Evolutionary conservation across 2,329 filamentous ascomycete genomes (phyloP).

Genomic region (Colletotrichum euphorbiae): DNA sequence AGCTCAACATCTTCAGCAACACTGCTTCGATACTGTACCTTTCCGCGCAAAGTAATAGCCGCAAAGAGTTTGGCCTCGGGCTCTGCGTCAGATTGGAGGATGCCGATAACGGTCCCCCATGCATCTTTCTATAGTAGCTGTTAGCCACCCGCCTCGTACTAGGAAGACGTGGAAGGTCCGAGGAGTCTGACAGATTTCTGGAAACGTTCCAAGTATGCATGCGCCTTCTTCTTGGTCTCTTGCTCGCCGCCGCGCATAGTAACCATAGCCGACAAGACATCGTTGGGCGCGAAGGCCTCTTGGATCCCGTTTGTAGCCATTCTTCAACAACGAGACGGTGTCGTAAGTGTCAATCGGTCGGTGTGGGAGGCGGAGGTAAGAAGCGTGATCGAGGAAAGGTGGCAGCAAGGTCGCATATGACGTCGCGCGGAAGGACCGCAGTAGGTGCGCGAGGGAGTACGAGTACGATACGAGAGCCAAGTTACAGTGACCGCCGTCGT

Average conservation of each 20-base stretch:
- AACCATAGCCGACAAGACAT: conserved; percentile 86
- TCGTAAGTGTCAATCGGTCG: conserved; percentile 5
- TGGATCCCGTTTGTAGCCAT: conserved; percentile 77
- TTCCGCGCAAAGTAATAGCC: conserved; percentile 96
- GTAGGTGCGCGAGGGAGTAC: not conserved
- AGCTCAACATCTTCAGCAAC: conserved; percentile 32
- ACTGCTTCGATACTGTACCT: conserved; percentile 68
- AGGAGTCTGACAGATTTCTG: conserved; percentile 89
- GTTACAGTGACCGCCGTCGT: not conserved
- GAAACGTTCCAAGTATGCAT: conserved; percentile 92
- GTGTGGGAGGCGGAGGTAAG: not conserved
- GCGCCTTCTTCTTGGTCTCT: conserved; percentile 87
- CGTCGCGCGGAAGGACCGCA: conserved; percentile 25
- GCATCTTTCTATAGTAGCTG: conserved; percentile 77
- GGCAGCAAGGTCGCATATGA: conserved; percentile 23
- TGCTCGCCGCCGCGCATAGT: conserved; percentile 91
- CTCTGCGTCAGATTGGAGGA: conserved; percentile 84
- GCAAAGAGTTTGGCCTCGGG: conserved; percentile 93
- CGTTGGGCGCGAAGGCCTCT: conserved; percentile 78
- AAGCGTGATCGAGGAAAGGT: conserved; percentile 17
- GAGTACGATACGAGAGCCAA: not conserved
- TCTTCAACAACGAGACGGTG: conserved; percentile 41
- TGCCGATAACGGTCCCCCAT: conserved; percentile 88
- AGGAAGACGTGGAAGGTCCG: conserved; percentile 32
- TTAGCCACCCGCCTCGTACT: conserved; percentile 11